Base-by-base conservation (phyloP, 352 stramenopile species). In the Globisporangium nunn region DNA sequence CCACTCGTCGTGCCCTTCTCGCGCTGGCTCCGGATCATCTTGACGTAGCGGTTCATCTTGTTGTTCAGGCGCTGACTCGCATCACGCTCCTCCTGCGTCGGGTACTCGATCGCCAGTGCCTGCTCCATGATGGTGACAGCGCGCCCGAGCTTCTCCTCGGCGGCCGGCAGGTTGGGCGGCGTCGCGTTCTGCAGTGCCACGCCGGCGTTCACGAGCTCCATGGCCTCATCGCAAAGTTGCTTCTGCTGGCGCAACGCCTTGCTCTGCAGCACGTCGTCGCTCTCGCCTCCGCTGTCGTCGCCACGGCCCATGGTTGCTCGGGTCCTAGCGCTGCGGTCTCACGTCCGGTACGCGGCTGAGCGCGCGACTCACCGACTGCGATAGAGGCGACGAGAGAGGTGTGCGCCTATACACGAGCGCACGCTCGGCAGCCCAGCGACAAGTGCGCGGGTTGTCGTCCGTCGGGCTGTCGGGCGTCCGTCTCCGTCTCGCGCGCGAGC, bases 11-110 rank as follows among this genome's bases (percentile, higher is more conserved):
- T 40, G 18, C 72, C 68, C 54, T 86, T 86, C 50, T 85, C 76
- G 43, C 79, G 75, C 58, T 93, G 83, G 41, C 77, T 89, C 39
- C 79, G 75, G 59, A 93, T 93, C 83, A 93, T 91, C 59, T 93
- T 91, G 52, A 91, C 81, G 60, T 93, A 93, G 18, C 83, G 80
- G 48, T 80, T 81, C 80, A 93, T 93, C 72, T 93, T 93, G 73
- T 78, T 90, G 64, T 85, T 85, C 28, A 90, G 65, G 2, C 78
- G 74, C 52, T 83, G 68, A 41, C 75, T 85, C 23, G 79, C 80
- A 44, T 93, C 80, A 14, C 75, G 74, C 61, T 93, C 82, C 52
- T 91, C 83, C 41, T 79, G 63, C 41, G 67, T 87, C 7, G 68
- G 60, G 66, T 88, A 93, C 62, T 91, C 72, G 54, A 91, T 91